Base-by-base conservation (phyloP, 2,329 filamentous ascomycete genomes). In the Alternaria burnsii region DNA sequence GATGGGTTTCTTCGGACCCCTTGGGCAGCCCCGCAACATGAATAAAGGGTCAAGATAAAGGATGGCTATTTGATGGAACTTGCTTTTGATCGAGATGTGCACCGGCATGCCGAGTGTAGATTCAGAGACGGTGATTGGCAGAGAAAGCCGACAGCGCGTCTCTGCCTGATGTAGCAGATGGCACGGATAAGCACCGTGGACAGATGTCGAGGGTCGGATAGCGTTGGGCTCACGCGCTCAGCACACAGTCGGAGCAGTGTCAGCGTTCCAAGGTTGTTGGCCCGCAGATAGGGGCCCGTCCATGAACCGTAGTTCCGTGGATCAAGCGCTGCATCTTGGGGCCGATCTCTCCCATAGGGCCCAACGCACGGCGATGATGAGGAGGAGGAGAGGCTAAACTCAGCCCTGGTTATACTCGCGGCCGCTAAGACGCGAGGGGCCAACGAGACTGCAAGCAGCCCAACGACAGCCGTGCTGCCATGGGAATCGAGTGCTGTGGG, bases 51-150 rank as follows among this genome's bases (percentile, higher is more conserved):
- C 9, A 30, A 32, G 16, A 43, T 14, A n/a, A 43, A 24, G 30
- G 20, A 50, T 32, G 11, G 32, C 20, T 50, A 50, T 36, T 38
- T n/a, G 50, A 42, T 32, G 20, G 9, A 52, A 54, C 56, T 63
- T 64, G 55, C 61, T 64, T 62, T 68, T 67, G 59, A 22, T 52
- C 53, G 36, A 46, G 54, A 55, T 55, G 30, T 61, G 55, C 24
- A 46, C 62, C 67, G 69, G 67, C 63, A 68, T 65, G 48, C 65
- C 68, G 68, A 69, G 22, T 16, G 32, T 12, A 16, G 38, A 18
- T 10, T 9, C 5, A 28, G 42, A 12, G 28, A 52, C 20, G 34
- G 55, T 63, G 63, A 71, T 66, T 70, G 67, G 69, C 42, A 40
- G 44, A 22, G 11, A 48, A 48, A 41, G 46, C 53, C 52, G 58